phyloP scores from a whole-genome alignment of 257 asterid species.

The Echites panduratus region DNA sequence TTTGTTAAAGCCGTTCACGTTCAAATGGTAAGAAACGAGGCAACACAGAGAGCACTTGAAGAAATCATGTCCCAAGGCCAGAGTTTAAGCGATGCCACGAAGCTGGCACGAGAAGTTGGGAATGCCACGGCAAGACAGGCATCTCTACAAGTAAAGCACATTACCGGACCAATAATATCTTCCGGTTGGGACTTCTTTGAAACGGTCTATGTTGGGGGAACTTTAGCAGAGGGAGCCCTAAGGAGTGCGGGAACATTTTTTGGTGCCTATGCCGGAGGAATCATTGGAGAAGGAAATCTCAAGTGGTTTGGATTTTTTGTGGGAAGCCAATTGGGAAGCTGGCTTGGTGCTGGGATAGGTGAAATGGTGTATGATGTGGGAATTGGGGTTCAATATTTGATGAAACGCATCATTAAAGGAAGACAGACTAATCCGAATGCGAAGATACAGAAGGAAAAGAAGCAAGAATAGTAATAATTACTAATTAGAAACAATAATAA shows the following conservation, averaged over 20 bases:
- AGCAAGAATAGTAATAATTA: not conserved
- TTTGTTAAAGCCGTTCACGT: conserved; percentile 43
- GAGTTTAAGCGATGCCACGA: conserved; percentile 23
- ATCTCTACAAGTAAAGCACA: conserved; percentile 32
- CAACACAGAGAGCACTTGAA: conserved; percentile 28
- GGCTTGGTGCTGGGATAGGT: conserved; percentile 55
- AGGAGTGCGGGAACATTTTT: conserved; percentile 35
- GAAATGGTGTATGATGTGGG: conserved; percentile 45
- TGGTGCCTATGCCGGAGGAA: conserved; percentile 46
- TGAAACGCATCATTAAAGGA: conserved; percentile 13
- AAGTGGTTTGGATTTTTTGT: conserved; percentile 51
- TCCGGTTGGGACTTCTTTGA: conserved; percentile 61
- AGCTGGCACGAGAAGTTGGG: conserved; percentile 34
- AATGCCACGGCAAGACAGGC: conserved; percentile 34
- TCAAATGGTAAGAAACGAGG: conserved; percentile 33
- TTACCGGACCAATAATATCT: conserved; percentile 38
- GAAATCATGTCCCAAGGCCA: conserved; percentile 23
- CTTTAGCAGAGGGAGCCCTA: conserved; percentile 36
- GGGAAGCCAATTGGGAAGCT: conserved; percentile 58
- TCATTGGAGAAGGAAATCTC: conserved; percentile 41
- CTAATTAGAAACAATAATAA: too few species aligned
- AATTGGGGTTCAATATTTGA: conserved; percentile 27
- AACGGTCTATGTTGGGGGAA: conserved; percentile 41
- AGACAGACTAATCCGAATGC: not conserved
- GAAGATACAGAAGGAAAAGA: not conserved